phyloP scores from a whole-genome alignment of 2,329 filamentous ascomycete genomes.

The Talaromyces sp. region DNA sequence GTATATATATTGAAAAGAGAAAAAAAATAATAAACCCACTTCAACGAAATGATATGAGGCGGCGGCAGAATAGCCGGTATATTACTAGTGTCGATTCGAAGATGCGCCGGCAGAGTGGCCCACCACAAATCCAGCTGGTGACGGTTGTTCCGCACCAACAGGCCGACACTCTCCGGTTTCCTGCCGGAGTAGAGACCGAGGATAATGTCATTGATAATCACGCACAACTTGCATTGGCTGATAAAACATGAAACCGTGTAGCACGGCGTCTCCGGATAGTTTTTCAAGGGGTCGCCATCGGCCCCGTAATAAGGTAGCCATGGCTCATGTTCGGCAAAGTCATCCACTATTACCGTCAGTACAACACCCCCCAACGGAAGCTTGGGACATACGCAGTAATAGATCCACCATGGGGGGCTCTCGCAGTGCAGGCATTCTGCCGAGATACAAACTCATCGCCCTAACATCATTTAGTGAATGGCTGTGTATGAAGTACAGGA shows the following conservation, averaged over 20 bases:
- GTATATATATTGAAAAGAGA: not conserved
- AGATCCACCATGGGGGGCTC: constrained; percentile 14
- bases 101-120: not conserved
- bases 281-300: constrained; percentile 12
- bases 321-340: constrained; percentile 22
- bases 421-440: constrained; percentile 22
- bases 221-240: constrained; percentile 32
- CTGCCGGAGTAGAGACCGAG: constrained; percentile 33
- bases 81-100: not conserved
- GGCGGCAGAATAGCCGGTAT: not conserved
- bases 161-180: not conserved
- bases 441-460: constrained; percentile 23
- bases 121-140: not conserved
- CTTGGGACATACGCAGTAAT: not conserved
- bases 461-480: not conserved
- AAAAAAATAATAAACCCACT: constrained; percentile 15
- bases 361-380: not conserved
- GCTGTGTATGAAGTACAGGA: no score
- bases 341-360: constrained; percentile 19
- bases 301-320: constrained; percentile 25
- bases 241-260: constrained; percentile 24
- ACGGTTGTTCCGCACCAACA: not conserved
- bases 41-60: constrained; percentile 23
- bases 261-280: constrained; percentile 20
- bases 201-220: constrained; percentile 42